These are phyloP conservation scores for Xerocomellus dryophilus DNA, from an alignment of 768 basidiomycete species.

Conservation along the genomic window DNA sequence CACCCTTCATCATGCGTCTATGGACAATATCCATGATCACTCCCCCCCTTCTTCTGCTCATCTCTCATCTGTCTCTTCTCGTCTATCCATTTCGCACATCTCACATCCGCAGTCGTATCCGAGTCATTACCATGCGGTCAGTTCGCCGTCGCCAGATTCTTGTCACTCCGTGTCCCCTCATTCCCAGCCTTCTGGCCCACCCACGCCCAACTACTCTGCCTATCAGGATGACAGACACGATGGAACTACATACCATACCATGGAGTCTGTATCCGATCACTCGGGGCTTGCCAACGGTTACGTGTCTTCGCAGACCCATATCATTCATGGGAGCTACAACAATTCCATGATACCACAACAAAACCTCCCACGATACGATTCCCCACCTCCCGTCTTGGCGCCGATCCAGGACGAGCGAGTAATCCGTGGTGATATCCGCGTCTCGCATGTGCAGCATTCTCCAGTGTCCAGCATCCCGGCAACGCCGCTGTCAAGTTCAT, in stretches of 20 bases:
- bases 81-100: slow-evolving; percentile 59
- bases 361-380: slow-evolving; percentile 39
- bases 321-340: slow-evolving; percentile 26
- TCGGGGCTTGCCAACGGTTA: slow-evolving; percentile 32
- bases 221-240: slow-evolving; percentile 43
- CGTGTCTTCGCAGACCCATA: slow-evolving; percentile 29
- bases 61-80: slow-evolving; percentile 42
- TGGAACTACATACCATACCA: slow-evolving; percentile 39
- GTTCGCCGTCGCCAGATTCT: slow-evolving; percentile 50
- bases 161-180: slow-evolving; percentile 45
- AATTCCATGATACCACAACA: slow-evolving; percentile 23
- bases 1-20: slow-evolving; percentile 27
- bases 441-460: slow-evolving; percentile 32
- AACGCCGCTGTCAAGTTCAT: slow-evolving; percentile 33
- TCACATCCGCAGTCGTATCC: slow-evolving; percentile 51
- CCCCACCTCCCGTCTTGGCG: slow-evolving; percentile 54
- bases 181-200: slow-evolving; percentile 31
- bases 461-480: slow-evolving; percentile 32
- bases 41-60: slow-evolving; percentile 32
- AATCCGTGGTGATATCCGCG: slow-evolving; percentile 29
- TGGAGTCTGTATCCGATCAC: slow-evolving; percentile 32
- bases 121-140: slow-evolving; percentile 33
- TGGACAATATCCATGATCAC: slow-evolving; percentile 28
- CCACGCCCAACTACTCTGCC: slow-evolving; percentile 40
- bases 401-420: slow-evolving; percentile 48